phyloP scores from a whole-genome alignment of 106 monocot species.

The Cymbidium sinense region DNA sequence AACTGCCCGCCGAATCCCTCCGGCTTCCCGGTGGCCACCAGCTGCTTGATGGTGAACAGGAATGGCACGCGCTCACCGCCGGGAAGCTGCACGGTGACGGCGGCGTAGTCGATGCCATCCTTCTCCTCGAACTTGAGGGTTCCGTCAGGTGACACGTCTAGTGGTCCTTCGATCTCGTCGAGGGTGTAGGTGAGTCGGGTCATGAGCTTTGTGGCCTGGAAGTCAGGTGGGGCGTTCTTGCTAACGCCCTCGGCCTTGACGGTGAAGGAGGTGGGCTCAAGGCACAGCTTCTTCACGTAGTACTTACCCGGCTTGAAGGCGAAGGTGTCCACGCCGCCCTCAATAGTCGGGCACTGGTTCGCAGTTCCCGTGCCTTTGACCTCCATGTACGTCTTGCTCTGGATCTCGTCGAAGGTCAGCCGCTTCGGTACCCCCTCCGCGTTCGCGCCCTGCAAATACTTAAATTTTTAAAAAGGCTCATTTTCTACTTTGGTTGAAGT shows the following conservation, averaged over 20 bases:
- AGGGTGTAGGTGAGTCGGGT: constrained; percentile 99
- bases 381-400: constrained; percentile 97
- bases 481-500: background rate
- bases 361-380: constrained; percentile 96
- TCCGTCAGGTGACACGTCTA: constrained; percentile 33
- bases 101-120: constrained; percentile 98
- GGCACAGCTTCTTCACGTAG: constrained; percentile 89
- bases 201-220: constrained; percentile 99
- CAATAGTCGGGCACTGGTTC: constrained; percentile 93
- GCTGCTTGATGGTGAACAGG: constrained; percentile 91
- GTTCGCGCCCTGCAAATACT: constrained; percentile 54
- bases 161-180: constrained; percentile 95
- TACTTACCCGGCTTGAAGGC: constrained; percentile 93
- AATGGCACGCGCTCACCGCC: constrained; percentile 96
- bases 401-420: constrained; percentile 93
- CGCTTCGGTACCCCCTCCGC: constrained; percentile 76
- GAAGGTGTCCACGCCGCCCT: constrained; percentile 57
- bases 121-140: constrained; percentile 2
- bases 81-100: constrained; percentile 92
- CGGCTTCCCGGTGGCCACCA: constrained; percentile 90
- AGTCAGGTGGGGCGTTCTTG: constrained; percentile 80
- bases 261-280: constrained; percentile 96
- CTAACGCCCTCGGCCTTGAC: constrained; percentile 79
- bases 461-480: too few species aligned
- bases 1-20: constrained; percentile 72